These are phyloP conservation scores for Arachnomyces sp. DNA, from an alignment of 2,329 filamentous ascomycete species.

Conservation along the genomic window DNA sequence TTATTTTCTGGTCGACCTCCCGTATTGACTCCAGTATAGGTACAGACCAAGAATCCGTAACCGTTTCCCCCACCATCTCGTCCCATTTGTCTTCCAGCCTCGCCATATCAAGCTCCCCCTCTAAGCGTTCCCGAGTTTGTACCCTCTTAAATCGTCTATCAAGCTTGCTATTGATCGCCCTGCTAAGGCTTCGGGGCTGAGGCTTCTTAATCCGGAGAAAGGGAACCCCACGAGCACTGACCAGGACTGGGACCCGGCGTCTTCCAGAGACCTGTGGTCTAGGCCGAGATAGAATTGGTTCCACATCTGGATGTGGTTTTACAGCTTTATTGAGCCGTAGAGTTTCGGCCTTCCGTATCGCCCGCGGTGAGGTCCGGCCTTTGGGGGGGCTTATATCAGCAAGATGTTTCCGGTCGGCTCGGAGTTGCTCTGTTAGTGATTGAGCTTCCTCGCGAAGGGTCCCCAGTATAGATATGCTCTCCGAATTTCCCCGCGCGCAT, in stretches of 20 bases:
- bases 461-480: constrained; percentile 18
- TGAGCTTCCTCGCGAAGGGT: constrained; percentile 20
- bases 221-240: constrained; percentile 34
- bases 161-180: constrained; percentile 29
- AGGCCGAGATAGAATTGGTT: constrained; percentile 29
- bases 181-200: constrained; percentile 32
- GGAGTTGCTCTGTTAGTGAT: constrained; percentile 11
- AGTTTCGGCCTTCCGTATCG: too few species aligned
- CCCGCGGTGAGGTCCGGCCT: constrained; percentile 1
- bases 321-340: constrained; percentile 12
- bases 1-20: constrained; percentile 19
- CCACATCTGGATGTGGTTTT: constrained; percentile 25
- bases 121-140: constrained; percentile 24
- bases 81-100: constrained; percentile 37
- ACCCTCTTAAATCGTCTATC: constrained; percentile 27
- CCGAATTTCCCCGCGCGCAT: constrained; percentile 21
- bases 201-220: constrained; percentile 39
- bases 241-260: constrained; percentile 32
- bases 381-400: constrained; percentile 11
- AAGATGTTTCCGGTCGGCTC: constrained; percentile 14
- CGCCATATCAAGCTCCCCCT: constrained; percentile 24
- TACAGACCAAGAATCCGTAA: constrained; percentile 19
- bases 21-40: constrained; percentile 14
- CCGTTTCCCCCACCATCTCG: constrained; percentile 18
- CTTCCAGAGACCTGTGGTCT: constrained; percentile 25